These are phyloP conservation scores for Coniochaeta ligniaria DNA, from an alignment of 2,329 filamentous ascomycete species.

Conservation along the genomic window DNA sequence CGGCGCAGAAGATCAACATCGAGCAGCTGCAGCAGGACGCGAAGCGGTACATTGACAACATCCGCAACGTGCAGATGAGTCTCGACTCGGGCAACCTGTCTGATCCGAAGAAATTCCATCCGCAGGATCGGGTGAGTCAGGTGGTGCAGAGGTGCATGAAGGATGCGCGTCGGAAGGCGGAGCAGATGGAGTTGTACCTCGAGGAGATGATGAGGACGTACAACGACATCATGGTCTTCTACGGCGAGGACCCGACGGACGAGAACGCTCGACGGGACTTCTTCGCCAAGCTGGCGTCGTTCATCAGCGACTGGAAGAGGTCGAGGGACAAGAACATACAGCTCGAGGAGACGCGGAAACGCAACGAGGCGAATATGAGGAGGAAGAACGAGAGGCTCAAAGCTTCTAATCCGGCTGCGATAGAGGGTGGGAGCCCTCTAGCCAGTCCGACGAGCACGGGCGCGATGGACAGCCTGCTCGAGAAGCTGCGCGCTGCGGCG, in stretches of 20 bases:
- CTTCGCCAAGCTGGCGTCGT: constrained; percentile 86
- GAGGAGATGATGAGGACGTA: constrained; percentile 89
- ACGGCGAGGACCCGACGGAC: constrained; percentile 87
- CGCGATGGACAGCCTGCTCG: constrained; percentile 91
- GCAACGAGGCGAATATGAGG: constrained; percentile 88
- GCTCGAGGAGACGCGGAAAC: constrained; percentile 73
- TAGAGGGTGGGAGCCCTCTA: constrained; percentile 39
- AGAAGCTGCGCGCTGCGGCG: constrained; percentile 89
- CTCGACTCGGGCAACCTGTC: constrained; percentile 91
- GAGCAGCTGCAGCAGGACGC: constrained; percentile 85
- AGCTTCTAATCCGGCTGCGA: constrained; percentile 28
- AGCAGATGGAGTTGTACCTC: constrained; percentile 88
- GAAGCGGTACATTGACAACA: constrained; percentile 87
- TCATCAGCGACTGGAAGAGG: constrained; percentile 93
- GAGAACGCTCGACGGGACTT: constrained; percentile 93
- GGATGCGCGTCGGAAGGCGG: constrained; percentile 88
- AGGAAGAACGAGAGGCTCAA: constrained; percentile 74
- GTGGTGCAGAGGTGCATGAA: constrained; percentile 93
- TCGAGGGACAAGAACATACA: constrained; percentile 85
- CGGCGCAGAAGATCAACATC: constrained; percentile 85
- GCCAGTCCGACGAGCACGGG: constrained; percentile 69
- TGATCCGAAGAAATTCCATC: constrained; percentile 96
- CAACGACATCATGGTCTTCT: constrained; percentile 93
- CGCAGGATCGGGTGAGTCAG: constrained; percentile 88
- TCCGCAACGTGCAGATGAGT: constrained; percentile 87